These are phyloP conservation scores for Xylaria intraflava DNA, from an alignment of 495 filamentous ascomycete species.

Conservation along the genomic window DNA sequence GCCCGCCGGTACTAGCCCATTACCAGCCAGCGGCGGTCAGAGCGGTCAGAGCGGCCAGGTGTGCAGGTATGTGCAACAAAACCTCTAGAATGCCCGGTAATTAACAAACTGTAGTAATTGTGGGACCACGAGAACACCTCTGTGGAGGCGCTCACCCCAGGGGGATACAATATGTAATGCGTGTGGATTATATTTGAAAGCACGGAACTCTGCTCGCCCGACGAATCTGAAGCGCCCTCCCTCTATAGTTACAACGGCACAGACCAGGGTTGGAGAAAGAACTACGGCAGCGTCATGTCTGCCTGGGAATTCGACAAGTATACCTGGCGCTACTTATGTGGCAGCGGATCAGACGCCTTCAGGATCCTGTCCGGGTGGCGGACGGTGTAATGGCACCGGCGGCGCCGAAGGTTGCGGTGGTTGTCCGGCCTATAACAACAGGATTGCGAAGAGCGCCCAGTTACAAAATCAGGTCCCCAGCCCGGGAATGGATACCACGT, in stretches of 20 bases:
- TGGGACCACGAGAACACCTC: conserved; percentile 81
- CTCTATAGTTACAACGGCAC: conserved; percentile 32
- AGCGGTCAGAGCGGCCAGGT: conserved; percentile 40
- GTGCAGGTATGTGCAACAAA: conserved; percentile 42
- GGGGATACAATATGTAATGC: conserved; percentile 97
- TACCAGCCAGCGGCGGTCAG: conserved; percentile 20
- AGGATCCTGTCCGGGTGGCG: conserved; percentile 93
- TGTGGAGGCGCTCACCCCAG: conserved; percentile 90
- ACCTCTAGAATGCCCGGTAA: background rate
- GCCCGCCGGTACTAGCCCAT: conserved; percentile 11
- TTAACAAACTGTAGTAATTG: conserved; percentile 68
- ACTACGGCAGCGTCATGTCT: conserved; percentile 27
- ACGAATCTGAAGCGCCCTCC: conserved; percentile 74
- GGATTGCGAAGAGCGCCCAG: conserved; percentile 80
- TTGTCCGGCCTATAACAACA: conserved; percentile 95
- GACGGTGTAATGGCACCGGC: conserved; percentile 92
- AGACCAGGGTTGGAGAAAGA: conserved; percentile 32
- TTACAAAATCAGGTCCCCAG: conserved; percentile 40
- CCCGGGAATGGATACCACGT: conserved; percentile 20
- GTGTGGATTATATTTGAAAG: conserved; percentile 91
- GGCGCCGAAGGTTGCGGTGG: conserved; percentile 94
- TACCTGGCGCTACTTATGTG: conserved; percentile 67
- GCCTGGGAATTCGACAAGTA: conserved; percentile 29
- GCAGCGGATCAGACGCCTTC: conserved; percentile 61
- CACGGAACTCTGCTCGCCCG: conserved; percentile 81